Evolutionary conservation across 148 eudicot genomes (phyloP), one percentile per base, ranked within the genome.

Genomic region (Silene latifolia): DNA sequence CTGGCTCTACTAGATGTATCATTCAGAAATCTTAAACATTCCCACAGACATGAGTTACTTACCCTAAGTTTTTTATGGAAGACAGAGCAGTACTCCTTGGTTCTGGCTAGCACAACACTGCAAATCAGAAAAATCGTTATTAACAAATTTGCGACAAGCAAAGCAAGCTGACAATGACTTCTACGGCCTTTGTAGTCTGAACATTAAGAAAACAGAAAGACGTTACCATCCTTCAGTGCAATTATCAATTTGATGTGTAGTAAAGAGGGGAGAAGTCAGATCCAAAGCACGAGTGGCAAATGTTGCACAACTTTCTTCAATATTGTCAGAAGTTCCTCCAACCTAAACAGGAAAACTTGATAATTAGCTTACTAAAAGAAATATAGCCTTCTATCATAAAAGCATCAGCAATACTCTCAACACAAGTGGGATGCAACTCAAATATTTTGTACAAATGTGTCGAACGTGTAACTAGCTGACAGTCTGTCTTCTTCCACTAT

Each of bases 241-340:
- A 79, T 95, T 95, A 80, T 95, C 99, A 80, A 95, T 95, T 86
- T 95, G 99, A 88, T 95, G 99, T 67, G 99, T 95, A 44, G 99
- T 95, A 81, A 51, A 77, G 72, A 95, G 81, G 25, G 98, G 90
- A 68, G 78, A 78, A 8, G 84, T 63, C 73, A 95, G 86, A 66
- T 85, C 92, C 79, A 95, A 83, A 76, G 98, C 98, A 82, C 93
- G 97, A 75, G 99, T 85, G 46, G 98, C 89, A 85, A 95, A 95
- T 68, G 87, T 95, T 58, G 83, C 98, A 86, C 99, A 95, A 80
- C 90, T 88, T 86, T 95, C 99, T 86, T 89, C 98, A 81, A 95
- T 88, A 74, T 95, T 95, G 76, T 92, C 97, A 25, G 94, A 88
- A 73, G 98, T 86, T 82, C 99, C 99, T 54, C 99, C 99, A 23